Conservation (phyloP, 2,329 filamentous ascomycete species). For the Pseudogymnoascus sp. region DNA sequence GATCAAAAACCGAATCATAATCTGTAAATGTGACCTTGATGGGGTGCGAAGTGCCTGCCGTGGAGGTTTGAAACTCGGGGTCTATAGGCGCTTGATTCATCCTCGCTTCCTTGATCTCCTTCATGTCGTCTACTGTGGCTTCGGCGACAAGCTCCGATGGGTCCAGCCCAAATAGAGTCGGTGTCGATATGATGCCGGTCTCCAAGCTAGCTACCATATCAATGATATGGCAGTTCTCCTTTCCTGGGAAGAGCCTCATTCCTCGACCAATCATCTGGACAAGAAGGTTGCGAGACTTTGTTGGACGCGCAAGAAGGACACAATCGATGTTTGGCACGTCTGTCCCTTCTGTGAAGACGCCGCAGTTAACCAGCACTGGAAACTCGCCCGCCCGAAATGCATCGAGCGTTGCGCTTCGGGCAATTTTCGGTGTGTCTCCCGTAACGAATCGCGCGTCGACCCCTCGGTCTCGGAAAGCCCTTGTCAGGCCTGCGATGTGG, state of each 20-base stretch:
- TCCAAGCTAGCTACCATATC: conserved; percentile 87
- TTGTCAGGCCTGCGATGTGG: conserved; percentile 70
- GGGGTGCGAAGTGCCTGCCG: background rate
- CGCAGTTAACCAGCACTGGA: conserved; percentile 87
- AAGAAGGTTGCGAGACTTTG: conserved; percentile 83
- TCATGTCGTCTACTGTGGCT: conserved; percentile 57
- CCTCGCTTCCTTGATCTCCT: conserved; percentile 31
- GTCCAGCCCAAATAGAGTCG: conserved; percentile 87
- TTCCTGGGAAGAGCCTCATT: conserved; percentile 73
- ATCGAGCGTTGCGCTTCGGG: conserved; percentile 63
- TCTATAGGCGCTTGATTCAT: background rate
- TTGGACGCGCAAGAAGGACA: conserved; percentile 78
- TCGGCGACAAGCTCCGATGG: conserved; percentile 67
- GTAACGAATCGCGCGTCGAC: conserved; percentile 85
- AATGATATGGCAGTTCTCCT: conserved; percentile 86
- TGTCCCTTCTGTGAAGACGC: conserved; percentile 93
- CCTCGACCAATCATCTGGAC: conserved; percentile 97
- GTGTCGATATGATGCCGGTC: conserved; percentile 80
- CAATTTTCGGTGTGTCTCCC: conserved; percentile 63
- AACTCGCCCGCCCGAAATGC: conserved; percentile 71
- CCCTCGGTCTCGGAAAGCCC: conserved; percentile 67
- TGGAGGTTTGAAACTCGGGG: background rate
- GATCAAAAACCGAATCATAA: conserved; percentile 85
- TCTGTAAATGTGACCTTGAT: conserved; percentile 67
- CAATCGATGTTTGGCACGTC: conserved; percentile 98